Percentiles rank a stretch among this genome's conserved stretches.
These are phyloP conservation scores for Rhizoclosmatium sp. DNA, from an alignment of 192 early-diverging fungal species.

Conservation along the genomic window DNA sequence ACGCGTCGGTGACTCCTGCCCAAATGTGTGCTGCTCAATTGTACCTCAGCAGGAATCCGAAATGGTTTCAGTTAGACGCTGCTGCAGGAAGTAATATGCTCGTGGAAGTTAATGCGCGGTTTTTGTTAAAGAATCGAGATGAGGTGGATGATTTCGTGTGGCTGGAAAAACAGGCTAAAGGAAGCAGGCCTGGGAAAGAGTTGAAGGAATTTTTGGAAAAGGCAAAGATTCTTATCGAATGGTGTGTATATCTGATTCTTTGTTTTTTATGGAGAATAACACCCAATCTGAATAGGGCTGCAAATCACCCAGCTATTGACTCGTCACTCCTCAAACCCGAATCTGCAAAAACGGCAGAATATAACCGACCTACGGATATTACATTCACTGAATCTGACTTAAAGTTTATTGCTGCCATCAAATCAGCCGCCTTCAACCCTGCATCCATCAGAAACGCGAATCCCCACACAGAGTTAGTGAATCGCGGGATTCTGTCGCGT, in stretches of 20 bases:
- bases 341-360: not conserved
- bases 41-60: slow-evolving; percentile 35
- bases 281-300: not conserved
- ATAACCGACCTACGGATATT: slow-evolving; percentile 17
- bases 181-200: slow-evolving; percentile 4
- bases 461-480: slow-evolving; percentile 32
- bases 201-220: slow-evolving; percentile 43
- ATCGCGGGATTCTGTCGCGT: slow-evolving; percentile 33
- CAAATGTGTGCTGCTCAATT: slow-evolving; percentile 49
- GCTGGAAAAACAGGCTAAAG: slow-evolving; percentile 41
- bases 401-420: slow-evolving; percentile 44
- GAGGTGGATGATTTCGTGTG: slow-evolving; percentile 45
- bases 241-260: slow-evolving; percentile 7
- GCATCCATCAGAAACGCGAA: slow-evolving; percentile 29
- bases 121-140: slow-evolving; percentile 18
- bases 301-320: not conserved
- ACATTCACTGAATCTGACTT: slow-evolving; percentile 42
- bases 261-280: not conserved
- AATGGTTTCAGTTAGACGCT: slow-evolving; percentile 26
- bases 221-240: slow-evolving; percentile 33
- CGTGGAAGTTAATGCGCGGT: slow-evolving; percentile 15
- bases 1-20: slow-evolving; percentile 29
- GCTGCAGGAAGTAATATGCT: not conserved
- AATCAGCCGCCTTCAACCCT: slow-evolving; percentile 27
- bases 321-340: not conserved